phyloP scores from a whole-genome alignment of 2,329 filamentous ascomycete genomes.

The Lasiodiplodia sp. region DNA sequence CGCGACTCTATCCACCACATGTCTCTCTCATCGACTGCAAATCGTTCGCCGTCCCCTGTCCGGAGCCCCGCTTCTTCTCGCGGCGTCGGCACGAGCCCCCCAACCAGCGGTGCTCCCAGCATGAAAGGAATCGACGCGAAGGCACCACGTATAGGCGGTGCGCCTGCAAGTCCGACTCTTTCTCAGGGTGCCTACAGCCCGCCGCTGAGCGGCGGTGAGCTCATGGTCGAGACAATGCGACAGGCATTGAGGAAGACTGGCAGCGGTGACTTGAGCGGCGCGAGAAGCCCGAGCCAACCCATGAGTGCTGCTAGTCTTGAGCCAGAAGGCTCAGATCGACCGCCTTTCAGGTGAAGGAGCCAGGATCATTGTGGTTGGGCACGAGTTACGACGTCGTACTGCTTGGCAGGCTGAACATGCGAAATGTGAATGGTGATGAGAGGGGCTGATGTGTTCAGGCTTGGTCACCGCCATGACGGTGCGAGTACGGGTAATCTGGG shows the following conservation, averaged over 20 bases:
- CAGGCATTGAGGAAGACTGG: conserved; percentile 86
- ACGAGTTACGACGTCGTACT: conserved; percentile 6
- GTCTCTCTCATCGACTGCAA: conserved; percentile 68
- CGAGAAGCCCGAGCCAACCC: conserved; percentile 49
- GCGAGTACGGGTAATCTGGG: conserved; percentile 14
- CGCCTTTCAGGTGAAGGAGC: conserved; percentile 37
- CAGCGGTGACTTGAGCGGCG: conserved; percentile 74
- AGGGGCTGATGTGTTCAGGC: conserved; percentile 21
- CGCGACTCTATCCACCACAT: conserved; percentile 75
- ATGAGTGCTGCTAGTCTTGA: conserved; percentile 49
- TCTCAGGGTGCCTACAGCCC: conserved; percentile 60
- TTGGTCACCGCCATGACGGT: conserved; percentile 17
- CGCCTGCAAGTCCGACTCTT: conserved; percentile 65
- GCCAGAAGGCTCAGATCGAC: conserved; percentile 42
- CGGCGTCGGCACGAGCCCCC: conserved; percentile 72
- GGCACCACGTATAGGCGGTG: conserved; percentile 51
- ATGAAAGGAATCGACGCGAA: conserved; percentile 73
- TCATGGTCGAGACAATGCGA: conserved; percentile 93
- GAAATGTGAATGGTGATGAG: background rate
- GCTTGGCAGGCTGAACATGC: conserved; percentile 20
- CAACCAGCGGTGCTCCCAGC: conserved; percentile 77
- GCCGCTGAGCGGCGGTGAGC: conserved; percentile 67
- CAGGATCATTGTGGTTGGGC: background rate
- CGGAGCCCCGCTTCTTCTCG: conserved; percentile 80
- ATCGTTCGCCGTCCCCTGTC: conserved; percentile 80